These are phyloP conservation scores for Symbiodinium natans DNA, from an alignment of 73 alveolate genomes.

Conservation along the genomic window DNA sequence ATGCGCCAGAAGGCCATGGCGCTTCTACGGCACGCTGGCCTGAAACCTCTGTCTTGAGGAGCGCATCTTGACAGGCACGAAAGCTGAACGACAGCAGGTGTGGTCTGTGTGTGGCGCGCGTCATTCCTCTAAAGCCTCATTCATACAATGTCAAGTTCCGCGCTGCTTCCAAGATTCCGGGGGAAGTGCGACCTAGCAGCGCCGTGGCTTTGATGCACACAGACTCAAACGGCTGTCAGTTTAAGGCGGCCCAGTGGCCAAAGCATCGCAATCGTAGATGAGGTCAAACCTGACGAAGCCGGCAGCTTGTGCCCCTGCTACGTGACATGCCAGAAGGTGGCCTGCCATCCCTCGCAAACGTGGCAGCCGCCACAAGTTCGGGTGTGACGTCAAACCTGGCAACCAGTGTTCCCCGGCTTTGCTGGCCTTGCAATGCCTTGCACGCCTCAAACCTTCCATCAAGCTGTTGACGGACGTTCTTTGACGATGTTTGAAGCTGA, in stretches of 20 bases:
- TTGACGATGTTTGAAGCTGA: background rate
- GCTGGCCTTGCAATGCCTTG: background rate
- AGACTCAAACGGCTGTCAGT: background rate
- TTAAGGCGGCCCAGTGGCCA: slow-evolving; percentile 3
- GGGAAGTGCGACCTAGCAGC: slow-evolving; percentile 39
- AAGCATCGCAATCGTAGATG: slow-evolving; percentile 67
- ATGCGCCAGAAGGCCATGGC: too few species aligned
- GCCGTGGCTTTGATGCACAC: background rate
- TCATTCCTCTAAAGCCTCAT: too few species aligned
- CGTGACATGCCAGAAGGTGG: background rate
- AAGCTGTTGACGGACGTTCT: background rate
- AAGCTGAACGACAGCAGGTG: too few species aligned
- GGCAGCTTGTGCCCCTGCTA: background rate
- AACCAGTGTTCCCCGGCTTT: background rate
- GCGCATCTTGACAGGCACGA: too few species aligned
- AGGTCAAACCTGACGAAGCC: slow-evolving; percentile 43
- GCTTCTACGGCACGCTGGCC: too few species aligned
- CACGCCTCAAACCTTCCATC: slow-evolving; percentile 15
- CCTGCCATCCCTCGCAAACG: slow-evolving; percentile 78
- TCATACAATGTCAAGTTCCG: background rate
- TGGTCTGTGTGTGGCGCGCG: too few species aligned
- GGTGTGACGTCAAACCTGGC: slow-evolving; percentile 77
- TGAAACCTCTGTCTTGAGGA: too few species aligned
- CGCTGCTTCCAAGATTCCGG: slow-evolving; percentile 63
- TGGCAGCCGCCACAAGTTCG: slow-evolving; percentile 55